Base-by-base conservation (phyloP, 1,284 basidiomycete species). In the Sanghuangporus sanghuang region DNA sequence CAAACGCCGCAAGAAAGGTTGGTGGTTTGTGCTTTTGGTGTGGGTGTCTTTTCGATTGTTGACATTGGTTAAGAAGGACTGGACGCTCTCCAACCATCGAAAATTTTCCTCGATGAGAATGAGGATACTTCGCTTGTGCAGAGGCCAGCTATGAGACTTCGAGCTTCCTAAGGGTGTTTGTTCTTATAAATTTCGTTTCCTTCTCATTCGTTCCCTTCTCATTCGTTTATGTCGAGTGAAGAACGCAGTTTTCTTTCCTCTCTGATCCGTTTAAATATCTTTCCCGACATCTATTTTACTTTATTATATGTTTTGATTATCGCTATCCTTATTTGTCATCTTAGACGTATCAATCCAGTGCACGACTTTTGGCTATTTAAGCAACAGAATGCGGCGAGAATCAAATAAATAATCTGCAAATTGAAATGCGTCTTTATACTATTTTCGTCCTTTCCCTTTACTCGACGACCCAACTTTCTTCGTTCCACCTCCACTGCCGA, bases 401-500 rank as follows among this genome's bases (percentile, higher is more conserved):
- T 54, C 16, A n/a, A 46, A n/a, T 6, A 46, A 12, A 14, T n/a
- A 16, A 46, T 46, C 16, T n/a, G 16, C 21, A 46, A 14, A 32
- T 4, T 32, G 27, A 5, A 2, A 32, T 32, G 27, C 27, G 5
- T 32, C 27, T 5, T 32, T 32, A 14, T 18, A 3, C 44, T 57
- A 64, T 42, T 65, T 65, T 16, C 60, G 35, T n/a, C 60, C 46
- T 32, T 65, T 65, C 21, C 54, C 54, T 21, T 66, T 66, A 42
- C 55, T 46, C 11, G 32, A 55, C 6, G 16, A n/a, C 11, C 68
- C 68, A 79, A 81, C 52, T 70, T 73, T 68, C 78, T 83, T 14
- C 7, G 44, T n/a, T 35, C n/a, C 18, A 5, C 27, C 27, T 8
- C 78, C 79, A 71, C 85, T 85, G 62, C 86, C 85, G 68, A 90